phyloP scores from a whole-genome alignment of 768 basidiomycete species.

The Daedaleopsis nitida region DNA sequence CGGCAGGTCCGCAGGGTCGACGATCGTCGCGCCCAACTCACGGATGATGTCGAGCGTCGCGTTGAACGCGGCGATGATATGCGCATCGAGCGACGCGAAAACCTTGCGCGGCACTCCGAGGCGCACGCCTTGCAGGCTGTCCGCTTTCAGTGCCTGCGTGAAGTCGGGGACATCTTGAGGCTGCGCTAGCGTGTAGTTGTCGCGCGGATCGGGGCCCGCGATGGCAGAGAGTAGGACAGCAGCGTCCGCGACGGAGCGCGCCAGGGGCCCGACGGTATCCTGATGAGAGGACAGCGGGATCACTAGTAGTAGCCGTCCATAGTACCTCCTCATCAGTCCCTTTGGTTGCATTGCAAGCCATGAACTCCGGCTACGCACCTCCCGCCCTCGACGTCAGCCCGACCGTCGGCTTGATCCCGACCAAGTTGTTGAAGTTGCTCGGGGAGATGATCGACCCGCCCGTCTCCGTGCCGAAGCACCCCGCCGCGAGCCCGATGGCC shows the following conservation, averaged over 20 bases:
- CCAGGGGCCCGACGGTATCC: slow-evolving; percentile 41
- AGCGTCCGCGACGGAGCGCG: slow-evolving; percentile 37
- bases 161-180: slow-evolving; percentile 57
- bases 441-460: slow-evolving; percentile 47
- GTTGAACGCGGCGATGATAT: slow-evolving; percentile 41
- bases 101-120: slow-evolving; percentile 46
- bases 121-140: slow-evolving; percentile 48
- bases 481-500: slow-evolving; percentile 44
- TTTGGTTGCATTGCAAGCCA: background rate
- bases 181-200: slow-evolving; percentile 43
- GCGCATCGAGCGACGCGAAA: slow-evolving; percentile 52
- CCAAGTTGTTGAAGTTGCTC: slow-evolving; percentile 42
- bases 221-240: slow-evolving; percentile 41
- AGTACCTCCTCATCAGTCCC: too few relatives aligned
- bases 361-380: slow-evolving; percentile 32
- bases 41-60: slow-evolving; percentile 39
- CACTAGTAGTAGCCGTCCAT: slow-evolving; percentile 39
- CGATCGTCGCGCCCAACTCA: slow-evolving; percentile 47
- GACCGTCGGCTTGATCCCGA: slow-evolving; percentile 38
- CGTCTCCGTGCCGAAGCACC: slow-evolving; percentile 45
- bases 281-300: slow-evolving; percentile 45
- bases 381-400: slow-evolving; percentile 37
- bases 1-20: slow-evolving; percentile 66
- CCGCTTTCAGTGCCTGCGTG: slow-evolving; percentile 48
- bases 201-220: slow-evolving; percentile 43